Evolutionary conservation across 768 basidiomycete genomes (phyloP), one percentile per base, ranked within the genome.

Genomic region (Mycena crocata): DNA sequence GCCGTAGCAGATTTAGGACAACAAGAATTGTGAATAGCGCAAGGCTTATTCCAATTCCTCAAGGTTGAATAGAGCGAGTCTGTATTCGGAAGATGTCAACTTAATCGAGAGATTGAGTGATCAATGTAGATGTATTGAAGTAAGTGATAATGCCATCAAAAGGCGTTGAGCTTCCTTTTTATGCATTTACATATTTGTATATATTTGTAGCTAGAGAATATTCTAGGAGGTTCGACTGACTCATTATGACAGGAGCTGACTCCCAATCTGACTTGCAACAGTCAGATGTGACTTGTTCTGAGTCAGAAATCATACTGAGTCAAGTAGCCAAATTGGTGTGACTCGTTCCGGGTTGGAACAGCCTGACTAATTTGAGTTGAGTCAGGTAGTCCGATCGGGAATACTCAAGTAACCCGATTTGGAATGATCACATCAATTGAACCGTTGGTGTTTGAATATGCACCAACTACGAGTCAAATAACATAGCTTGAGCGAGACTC

Each of bases 1-100:
- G 50, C 50, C 35, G 35, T 51, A 51, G 21, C 50, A 32, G 50
- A 49, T 30, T 49, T 49, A 49, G 23, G 50, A 51, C 50, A 51
- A 32, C 50, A 51, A 51, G 32, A 51, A 51, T 51, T 51, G 50
- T 34, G 50, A 51, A 32, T 51, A 51, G 50, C 50, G 50, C 31
- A 34, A 34, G 30, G 50, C 31, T 17, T 51, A 51, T 51, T 51
- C 5, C 50, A 51, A 34, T 51, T 34, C 50, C 32, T 34, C 7
- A n/a, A n/a, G 50, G 50, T 51, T 51, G 50, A 51, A 51, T 51
- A 51, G 50, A 51, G 50, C 32, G 17, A 51, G 50, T 51, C 50
- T 51, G 35, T 51, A 34, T 35, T 51, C 50, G 32, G 21, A 13
- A 51, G 32, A n/a, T 32, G 31, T 7, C 50, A 17, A 51, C 50